Evolutionary conservation across 192 early-diverging fungal genomes (phyloP), one percentile per base, ranked within the genome.

Genomic region (Lunasporangiospora selenospora): DNA sequence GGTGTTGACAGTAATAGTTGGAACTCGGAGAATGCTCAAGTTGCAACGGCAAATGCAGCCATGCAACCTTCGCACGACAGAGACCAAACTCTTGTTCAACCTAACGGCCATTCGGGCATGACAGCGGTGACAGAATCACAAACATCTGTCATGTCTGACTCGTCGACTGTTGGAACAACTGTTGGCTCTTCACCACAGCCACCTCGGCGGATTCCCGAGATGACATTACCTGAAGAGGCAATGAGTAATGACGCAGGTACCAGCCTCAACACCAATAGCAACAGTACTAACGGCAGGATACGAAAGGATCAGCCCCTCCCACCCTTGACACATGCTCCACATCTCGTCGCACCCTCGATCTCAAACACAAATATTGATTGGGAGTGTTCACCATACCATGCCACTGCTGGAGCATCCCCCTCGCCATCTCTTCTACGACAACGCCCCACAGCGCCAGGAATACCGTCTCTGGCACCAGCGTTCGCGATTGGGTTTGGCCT

Each of bases 301-400:
- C 38, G 66, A 10, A 70, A 67, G 27, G 58, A 67, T 19, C 65
- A 67, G 29, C 75, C 65, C 5, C 32, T 70, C 6, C 75, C 60
- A 26, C 16, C 57, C 10, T 37, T 34, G 1, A 48, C 66, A 3
- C 18, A 42, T 6, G 30, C 75, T 2, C 26, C 42, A 39, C 75
- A 76, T 12, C 13, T 50, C 10, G 51, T 32, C 13, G 8, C 40
- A 1, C 30, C 52, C 2, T 53, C 47, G 31, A 37, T 49, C 18
- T 57, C 65, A 1, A 45, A 55, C 29, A 53, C 49, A 19, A 47
- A 62, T 24, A 42, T 52, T 9, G 33, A 42, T 16, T 63, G 75
- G 63, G 58, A 65, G 23, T 21, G 53, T 32, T 55, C 64, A 33
- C n/a, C 53, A 16, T 15, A n/a, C 6, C n/a, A 15, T 10, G 19